Base-by-base conservation (phyloP, 768 basidiomycete genomes). In the Butyriboletus loyo region DNA sequence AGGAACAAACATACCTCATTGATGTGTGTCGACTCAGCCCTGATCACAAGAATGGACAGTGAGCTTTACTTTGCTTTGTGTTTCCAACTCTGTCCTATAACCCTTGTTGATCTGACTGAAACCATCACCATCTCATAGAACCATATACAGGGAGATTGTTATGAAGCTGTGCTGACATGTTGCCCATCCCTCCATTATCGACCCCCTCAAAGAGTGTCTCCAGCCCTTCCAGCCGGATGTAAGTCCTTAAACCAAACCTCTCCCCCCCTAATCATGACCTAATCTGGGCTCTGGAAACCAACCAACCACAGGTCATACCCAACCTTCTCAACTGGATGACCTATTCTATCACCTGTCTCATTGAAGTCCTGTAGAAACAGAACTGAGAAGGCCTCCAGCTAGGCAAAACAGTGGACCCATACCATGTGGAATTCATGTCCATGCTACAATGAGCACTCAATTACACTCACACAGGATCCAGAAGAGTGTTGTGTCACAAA, bases 401-500 rank as follows among this genome's bases (percentile, higher is more conserved):
- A 0, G 38, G 38, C 14, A 14, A 22, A 3, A 5, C 0, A 2
- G 14, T 56, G 1, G 15, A 41, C 25, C 46, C 45, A 0, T 54
- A 54, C 7, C 21, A 36, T 2, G 11, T 57, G 2, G 49, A 54
- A 17, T 31, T 57, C 41, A 51, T 57, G 52, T 41, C 53, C 3
- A 57, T 57, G 35, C 19, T 50, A 4, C 52, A 57, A 15, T 17
- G 39, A 1, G 5, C 39, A 0, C 48, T 57, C 0, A 57, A 54
- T 28, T 57, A 50, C n/a, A 49, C 52, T 0, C 56, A 57, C 19
- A 57, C 49, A 0, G 52, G 56, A 0, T 46, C 52, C 0, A 48
- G 9, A 0, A 49, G 25, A 4, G 44, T 57, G 2, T 2, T 57
- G 0, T 31, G 24, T 0, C 19, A 10, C 7, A 50, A 49, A 1